phyloP scores from a whole-genome alignment of 192 early-diverging fungal species.

The Coemansia sp. region DNA sequence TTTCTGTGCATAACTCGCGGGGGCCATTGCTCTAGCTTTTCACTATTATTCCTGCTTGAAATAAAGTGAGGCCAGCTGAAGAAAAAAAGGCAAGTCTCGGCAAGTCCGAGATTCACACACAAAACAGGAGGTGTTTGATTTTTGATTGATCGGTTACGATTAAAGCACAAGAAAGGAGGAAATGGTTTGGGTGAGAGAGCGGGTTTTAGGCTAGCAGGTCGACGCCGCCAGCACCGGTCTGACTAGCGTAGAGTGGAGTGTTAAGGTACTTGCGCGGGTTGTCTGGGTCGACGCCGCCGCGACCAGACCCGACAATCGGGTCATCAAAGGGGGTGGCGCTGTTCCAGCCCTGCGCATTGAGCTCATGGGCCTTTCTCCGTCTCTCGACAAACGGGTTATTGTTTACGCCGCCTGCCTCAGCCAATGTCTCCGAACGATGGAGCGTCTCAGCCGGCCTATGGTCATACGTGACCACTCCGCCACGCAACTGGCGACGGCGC shows the following conservation, averaged over 20 bases:
- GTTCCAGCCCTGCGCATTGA: slow-evolving; percentile 31
- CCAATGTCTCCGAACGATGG: slow-evolving; percentile 20
- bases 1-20: too few species aligned
- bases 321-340: slow-evolving; percentile 31
- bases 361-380: slow-evolving; percentile 23
- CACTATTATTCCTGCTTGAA: too few species aligned
- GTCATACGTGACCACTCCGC: slow-evolving; percentile 23
- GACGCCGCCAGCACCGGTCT: slow-evolving; percentile 17
- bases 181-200: neutral
- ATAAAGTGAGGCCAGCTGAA: too few species aligned
- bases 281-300: slow-evolving; percentile 29
- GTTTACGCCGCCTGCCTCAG: slow-evolving; percentile 8
- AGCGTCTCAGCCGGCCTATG: slow-evolving; percentile 1
- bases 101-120: neutral
- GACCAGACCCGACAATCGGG: slow-evolving; percentile 17
- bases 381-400: slow-evolving; percentile 49
- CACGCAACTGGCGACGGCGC: slow-evolving; percentile 19
- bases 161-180: neutral
- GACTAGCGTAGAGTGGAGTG: slow-evolving; percentile 43
- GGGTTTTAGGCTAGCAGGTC: slow-evolving; percentile 4
- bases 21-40: too few species aligned
- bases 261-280: slow-evolving; percentile 51
- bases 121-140: neutral
- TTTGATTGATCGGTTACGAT: neutral
- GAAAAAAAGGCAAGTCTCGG: neutral